Evolutionary conservation across 495 filamentous ascomycete species (phyloP), one percentile per base, ranked within the genome.

Genomic region (Neurospora hispaniola): DNA sequence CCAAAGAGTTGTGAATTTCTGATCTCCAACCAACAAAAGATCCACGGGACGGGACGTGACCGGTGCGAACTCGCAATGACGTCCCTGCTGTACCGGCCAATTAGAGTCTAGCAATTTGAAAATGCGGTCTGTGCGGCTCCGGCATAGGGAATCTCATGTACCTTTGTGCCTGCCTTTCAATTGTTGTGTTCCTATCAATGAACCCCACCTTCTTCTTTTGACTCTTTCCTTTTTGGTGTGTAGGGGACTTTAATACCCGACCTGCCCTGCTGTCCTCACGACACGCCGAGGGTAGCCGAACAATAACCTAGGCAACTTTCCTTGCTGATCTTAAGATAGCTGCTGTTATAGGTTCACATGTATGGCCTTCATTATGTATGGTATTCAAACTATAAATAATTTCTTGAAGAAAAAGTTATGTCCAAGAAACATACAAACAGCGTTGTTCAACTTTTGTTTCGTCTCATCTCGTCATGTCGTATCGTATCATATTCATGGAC

Each of bases 91-190:
- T 48, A 16, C 46, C 46, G 46, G 39, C 79, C 79, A 80, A 78
- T 80, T 20, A 70, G 72, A 39, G 42, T 44, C 69, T 70, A 75
- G 70, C 70, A 74, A 80, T 79, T 80, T 78, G 76, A 78, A 75
- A 73, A 69, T 48, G 44, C 20, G 71, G 73, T 48, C 72, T 70
- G 77, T 75, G 75, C 74, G 42, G 27, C 9, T 71, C 73, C 71
- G 75, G 74, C 66, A 70, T 20, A 69, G 20, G 20, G 10, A 23
- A 38, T 38, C 12, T 12, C 10, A 12, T 23, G 44, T 23, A 9
- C 20, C 10, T 54, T 46, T 43, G 18, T 8, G 27, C 27, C 27
- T 31, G 27, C 27, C 27, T 31, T 31, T 31, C 27, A 31, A 31
- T 31, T 31, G 27, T 3, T 2, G 70, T 42, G 35, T 38, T 44